Conservation (phyloP, 805 yeast genomes). For the Cyberlindnera veronae region DNA sequence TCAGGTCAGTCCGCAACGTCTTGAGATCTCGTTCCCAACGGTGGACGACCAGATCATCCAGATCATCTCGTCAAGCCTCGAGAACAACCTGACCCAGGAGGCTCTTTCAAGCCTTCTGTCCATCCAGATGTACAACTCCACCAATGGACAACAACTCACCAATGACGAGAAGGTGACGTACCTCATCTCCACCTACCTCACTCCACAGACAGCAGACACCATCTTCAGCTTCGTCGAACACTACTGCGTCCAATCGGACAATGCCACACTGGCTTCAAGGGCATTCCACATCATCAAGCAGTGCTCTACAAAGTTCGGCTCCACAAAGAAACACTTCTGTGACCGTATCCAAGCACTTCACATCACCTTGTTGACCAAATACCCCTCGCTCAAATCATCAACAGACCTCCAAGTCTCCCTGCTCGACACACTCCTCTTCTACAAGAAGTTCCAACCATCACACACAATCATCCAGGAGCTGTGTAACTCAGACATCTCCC, state of each 20-base stretch:
- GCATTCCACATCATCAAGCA: constrained; percentile 1
- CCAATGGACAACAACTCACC: constrained; percentile 4
- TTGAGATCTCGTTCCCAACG: neutral
- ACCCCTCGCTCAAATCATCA: constrained; percentile 4
- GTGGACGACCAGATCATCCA: constrained; percentile 1
- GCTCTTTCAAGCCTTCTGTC: neutral
- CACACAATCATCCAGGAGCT: neutral
- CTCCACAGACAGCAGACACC: neutral
- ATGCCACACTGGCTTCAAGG: constrained; percentile 6
- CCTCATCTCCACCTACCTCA: constrained; percentile 3
- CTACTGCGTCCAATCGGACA: constrained; percentile 6
- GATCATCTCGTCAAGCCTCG: neutral
- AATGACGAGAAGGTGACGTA: constrained; percentile 10
- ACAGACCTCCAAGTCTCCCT: constrained; percentile 1
- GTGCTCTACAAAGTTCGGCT: neutral
- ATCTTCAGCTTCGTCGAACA: constrained; percentile 3
- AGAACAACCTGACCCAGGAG: neutral
- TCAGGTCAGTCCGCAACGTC: neutral
- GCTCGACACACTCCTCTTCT: constrained; percentile 1
- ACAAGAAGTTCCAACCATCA: constrained; percentile 1
- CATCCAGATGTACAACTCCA: neutral
- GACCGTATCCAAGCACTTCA: neutral
- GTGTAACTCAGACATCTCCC: neutral
- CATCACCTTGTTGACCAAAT: neutral
- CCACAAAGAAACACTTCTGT: neutral